Base-by-base conservation (phyloP, 352 stramenopile species). In the Salisapilia sapeloensis region DNA sequence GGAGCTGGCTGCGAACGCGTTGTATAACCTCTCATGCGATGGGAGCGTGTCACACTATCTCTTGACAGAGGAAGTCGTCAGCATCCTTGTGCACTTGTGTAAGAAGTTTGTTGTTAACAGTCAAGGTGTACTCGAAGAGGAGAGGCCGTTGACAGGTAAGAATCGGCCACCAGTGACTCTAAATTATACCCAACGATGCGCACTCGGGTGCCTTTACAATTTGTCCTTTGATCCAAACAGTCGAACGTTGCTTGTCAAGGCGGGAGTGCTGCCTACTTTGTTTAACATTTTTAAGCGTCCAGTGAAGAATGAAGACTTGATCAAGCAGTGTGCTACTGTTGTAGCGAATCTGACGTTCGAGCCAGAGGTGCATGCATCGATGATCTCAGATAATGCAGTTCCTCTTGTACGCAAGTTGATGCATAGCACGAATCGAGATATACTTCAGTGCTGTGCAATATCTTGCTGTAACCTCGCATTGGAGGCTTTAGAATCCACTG, bases 1-100 rank as follows among this genome's bases (percentile, higher is more conserved):
- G 7, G 74, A 86, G 17, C 47, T 86, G 4, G 84, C 66, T 17
- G 59, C 64, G 8, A 77, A 71, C n/a, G 64, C 64, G 13, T 48
- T 86, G 1, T 82, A 81, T 40, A 89, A 86, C 21, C 41, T 85
- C n/a, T 86, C 70, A 6, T 80, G 67, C 24, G 64, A 82, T 19
- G 69, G 65, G 42, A 61, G 48, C n/a, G 43, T 82, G 6, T 60
- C 80, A 27, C 51, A 31, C 3, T 77, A 72, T 28, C 22, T 85
- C 22, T 40, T 89, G 22, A 71, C 80, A 19, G 66, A 83, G 35
- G 60, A 78, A 6, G 67, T 78, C 10, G 75, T 85, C 29, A 59
- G 63, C 13, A 49, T 65, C 0, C 74, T 86, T n/a, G 52, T 78
- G 22, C 47, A 58, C 4, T 56, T 86, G 0, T 82, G 66, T 30